These are phyloP conservation scores for Trichoderma cornu-damae DNA, from an alignment of 2,329 filamentous ascomycete genomes.

Conservation along the genomic window DNA sequence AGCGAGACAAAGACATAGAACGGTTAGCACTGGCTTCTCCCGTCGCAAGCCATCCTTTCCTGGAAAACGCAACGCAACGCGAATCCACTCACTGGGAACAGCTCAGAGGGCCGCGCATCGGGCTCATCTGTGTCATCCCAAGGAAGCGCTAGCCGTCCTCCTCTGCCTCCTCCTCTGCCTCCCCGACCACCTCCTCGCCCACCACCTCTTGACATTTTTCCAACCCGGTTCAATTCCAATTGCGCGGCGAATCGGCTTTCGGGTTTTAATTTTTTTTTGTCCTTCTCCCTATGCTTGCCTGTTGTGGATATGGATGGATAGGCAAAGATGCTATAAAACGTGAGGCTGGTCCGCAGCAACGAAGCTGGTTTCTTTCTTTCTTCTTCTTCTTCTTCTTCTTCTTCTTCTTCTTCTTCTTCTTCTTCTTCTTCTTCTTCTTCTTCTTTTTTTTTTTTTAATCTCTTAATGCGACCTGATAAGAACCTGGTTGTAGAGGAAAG, in stretches of 20 bases:
- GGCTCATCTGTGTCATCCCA: conserved; percentile 52
- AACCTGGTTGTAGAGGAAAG: neutral
- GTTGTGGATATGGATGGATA: neutral
- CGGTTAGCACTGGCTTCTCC: neutral
- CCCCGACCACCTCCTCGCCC: conserved; percentile 48
- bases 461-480: neutral
- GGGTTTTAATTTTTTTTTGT: too few species aligned
- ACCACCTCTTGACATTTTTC: conserved; percentile 51
- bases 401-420: too few species aligned
- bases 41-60: neutral
- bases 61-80: neutral
- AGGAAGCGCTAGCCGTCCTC: conserved; percentile 44
- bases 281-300: neutral
- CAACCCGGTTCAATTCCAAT: neutral
- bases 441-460: neutral
- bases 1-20: neutral
- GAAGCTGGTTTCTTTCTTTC: neutral
- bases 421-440: too few species aligned
- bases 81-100: conserved; percentile 47
- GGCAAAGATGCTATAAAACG: too few species aligned
- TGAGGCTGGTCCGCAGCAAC: neutral
- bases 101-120: conserved; percentile 53
- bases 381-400: too few species aligned
- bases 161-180: conserved; percentile 44
- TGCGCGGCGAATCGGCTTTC: neutral